Evolutionary conservation across 176 grass and related monocot species (phyloP).

Genomic region (barley (Hordeum vulgare)): MorexV3_pseudomolecules_assembly NC_058523.1:199908167-199908666

Average conservation of each 20-base stretch:
- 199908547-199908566: neutral
- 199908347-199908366: slow-evolving; percentile 77
- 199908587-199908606: neutral
- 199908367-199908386: slow-evolving; percentile 82
- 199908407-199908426: slow-evolving; percentile 69
- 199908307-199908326: neutral
- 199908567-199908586: neutral
- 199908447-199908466: slow-evolving; percentile 36
- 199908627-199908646: slow-evolving; percentile 46
- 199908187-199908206: slow-evolving; percentile 59
- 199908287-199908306: neutral
- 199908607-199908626: slow-evolving; percentile 59
- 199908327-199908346: neutral
- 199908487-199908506: slow-evolving; percentile 54
- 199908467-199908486: slow-evolving; percentile 86
- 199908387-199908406: slow-evolving; percentile 91
- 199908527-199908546: neutral
- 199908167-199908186: slow-evolving; percentile 49
- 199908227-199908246: slow-evolving; percentile 58
- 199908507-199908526: slow-evolving; percentile 79
- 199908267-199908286: slow-evolving; percentile 33
- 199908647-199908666: slow-evolving; percentile 56
- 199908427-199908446: slow-evolving; percentile 57
- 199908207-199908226: slow-evolving; percentile 71
- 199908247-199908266: slow-evolving; percentile 42